These are phyloP conservation scores for Cladosporium colombiae DNA, from an alignment of 2,329 filamentous ascomycete species.

Conservation along the genomic window DNA sequence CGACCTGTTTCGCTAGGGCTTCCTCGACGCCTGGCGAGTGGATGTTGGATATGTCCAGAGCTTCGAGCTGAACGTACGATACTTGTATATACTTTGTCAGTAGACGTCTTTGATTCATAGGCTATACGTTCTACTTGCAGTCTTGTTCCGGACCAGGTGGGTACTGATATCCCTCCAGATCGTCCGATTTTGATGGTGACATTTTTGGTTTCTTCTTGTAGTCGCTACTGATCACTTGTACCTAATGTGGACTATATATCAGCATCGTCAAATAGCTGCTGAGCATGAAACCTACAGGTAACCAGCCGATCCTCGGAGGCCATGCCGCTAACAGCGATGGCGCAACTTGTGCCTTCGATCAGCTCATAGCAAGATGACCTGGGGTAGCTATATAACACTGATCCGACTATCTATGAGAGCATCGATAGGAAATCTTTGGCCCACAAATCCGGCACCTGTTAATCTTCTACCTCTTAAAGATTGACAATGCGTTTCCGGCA, in stretches of 20 bases:
- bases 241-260: neutral
- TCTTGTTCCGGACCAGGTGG: neutral
- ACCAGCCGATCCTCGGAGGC: neutral
- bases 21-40: neutral
- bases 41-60: conserved; percentile 4
- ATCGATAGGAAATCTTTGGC: neutral
- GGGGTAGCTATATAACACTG: neutral
- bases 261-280: neutral
- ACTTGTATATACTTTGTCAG: neutral
- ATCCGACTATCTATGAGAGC: neutral
- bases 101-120: neutral
- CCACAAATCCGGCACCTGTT: neutral
- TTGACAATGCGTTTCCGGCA: neutral
- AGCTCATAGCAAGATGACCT: neutral
- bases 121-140: neutral
- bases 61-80: neutral
- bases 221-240: neutral
- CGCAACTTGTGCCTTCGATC: neutral
- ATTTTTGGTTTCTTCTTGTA: neutral
- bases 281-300: neutral
- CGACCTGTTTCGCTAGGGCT: neutral
- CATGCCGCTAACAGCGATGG: neutral
- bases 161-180: neutral
- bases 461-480: neutral
- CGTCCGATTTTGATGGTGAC: neutral